Percentiles rank a stretch among this genome's conserved stretches.
phyloP scores from a whole-genome alignment of 2,329 filamentous ascomycete genomes.

The Lachnellula hyalina region DNA sequence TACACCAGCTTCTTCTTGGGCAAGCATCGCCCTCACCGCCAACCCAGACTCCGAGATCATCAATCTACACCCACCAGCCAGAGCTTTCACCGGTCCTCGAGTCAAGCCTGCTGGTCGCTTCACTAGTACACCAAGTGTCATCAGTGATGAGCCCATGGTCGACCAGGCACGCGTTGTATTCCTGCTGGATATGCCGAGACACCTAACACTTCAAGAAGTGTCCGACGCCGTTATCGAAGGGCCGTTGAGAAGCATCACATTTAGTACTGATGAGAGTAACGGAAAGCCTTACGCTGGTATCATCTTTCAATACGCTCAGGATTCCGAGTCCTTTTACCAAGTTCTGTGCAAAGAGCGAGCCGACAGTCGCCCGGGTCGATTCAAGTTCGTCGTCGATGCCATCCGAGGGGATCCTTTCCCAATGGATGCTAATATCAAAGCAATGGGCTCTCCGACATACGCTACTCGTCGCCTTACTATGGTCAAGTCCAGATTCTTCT shows the following conservation, averaged over 20 bases:
- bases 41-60: conserved; percentile 12
- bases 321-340: conserved; percentile 22
- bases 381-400: conserved; percentile 25
- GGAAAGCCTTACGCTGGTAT: conserved; percentile 21
- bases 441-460: conserved; percentile 20
- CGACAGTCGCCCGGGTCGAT: conserved; percentile 15
- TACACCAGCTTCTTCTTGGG: conserved; percentile 22
- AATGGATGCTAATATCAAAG: conserved; percentile 18
- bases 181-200: conserved; percentile 25
- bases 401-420: conserved; percentile 21
- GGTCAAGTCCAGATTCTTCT: conserved; percentile 30
- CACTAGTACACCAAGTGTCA: conserved; percentile 4
- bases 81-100: conserved; percentile 2
- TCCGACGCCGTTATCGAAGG: conserved; percentile 28
- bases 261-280: conserved; percentile 21
- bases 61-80: conserved; percentile 13
- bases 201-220: conserved; percentile 21
- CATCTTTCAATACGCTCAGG: conserved; percentile 24
- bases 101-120: conserved; percentile 14
- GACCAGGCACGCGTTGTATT: conserved; percentile 26
- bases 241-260: conserved; percentile 24
- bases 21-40: conserved; percentile 22
- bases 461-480: conserved; percentile 29
- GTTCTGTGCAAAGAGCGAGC: conserved; percentile 16
- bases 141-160: conserved; percentile 10